Conservation (phyloP, 768 basidiomycete genomes). For the Hebeloma cylindrosporum region DNA sequence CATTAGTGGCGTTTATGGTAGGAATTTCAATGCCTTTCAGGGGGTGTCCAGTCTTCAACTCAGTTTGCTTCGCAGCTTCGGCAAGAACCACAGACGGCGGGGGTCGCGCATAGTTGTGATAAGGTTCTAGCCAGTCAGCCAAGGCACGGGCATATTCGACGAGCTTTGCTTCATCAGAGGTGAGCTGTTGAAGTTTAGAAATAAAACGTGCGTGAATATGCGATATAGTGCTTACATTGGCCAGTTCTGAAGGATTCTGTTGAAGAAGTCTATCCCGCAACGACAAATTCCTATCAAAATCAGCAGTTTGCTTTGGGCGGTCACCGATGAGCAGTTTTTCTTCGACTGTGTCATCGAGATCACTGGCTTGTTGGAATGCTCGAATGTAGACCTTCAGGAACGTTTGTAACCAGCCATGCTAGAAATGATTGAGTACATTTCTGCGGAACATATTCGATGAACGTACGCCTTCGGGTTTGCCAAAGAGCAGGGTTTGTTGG, state of each 20-base stretch:
- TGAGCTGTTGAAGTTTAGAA: slow-evolving; percentile 47
- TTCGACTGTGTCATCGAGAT: slow-evolving; percentile 77
- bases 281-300: slow-evolving; percentile 48
- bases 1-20: slow-evolving; percentile 44
- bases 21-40: slow-evolving; percentile 61
- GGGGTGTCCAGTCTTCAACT: slow-evolving; percentile 68
- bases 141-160: slow-evolving; percentile 61
- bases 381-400: slow-evolving; percentile 80
- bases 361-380: slow-evolving; percentile 74
- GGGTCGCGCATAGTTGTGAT: slow-evolving; percentile 73
- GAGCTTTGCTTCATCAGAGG: slow-evolving; percentile 58
- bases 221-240: slow-evolving; percentile 22
- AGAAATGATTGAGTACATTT: neutral
- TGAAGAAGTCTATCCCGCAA: slow-evolving; percentile 58
- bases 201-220: slow-evolving; percentile 2
- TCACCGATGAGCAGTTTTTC: slow-evolving; percentile 82
- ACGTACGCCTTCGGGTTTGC: slow-evolving; percentile 62
- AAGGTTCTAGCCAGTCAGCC: slow-evolving; percentile 74
- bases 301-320: slow-evolving; percentile 63
- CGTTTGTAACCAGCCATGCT: slow-evolving; percentile 72
- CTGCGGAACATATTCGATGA: too few species aligned
- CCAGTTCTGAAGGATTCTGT: slow-evolving; percentile 45
- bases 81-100: slow-evolving; percentile 68
- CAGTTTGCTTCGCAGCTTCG: slow-evolving; percentile 71
- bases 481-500: slow-evolving; percentile 68